Evolutionary conservation across 306 rosid species (phyloP).

Genomic region (Echinosophora koreensis): DNA sequence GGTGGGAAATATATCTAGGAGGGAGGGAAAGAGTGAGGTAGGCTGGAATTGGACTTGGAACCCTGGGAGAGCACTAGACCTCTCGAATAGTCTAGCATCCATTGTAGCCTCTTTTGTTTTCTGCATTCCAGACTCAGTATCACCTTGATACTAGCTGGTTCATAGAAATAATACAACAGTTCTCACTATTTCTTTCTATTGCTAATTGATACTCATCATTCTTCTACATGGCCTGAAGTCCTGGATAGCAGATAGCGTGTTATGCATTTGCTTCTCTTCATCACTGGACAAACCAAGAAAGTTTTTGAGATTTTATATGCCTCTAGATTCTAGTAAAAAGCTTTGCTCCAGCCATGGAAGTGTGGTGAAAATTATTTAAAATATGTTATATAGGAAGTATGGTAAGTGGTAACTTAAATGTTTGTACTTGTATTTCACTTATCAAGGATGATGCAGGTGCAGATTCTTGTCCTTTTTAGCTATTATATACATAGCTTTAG

Average conservation of each 20-base stretch:
- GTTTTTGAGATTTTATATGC: constrained; percentile 12
- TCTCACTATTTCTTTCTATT: too few relatives aligned
- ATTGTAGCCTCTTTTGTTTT: too few relatives aligned
- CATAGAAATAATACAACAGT: too few relatives aligned
- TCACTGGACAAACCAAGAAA: neutral
- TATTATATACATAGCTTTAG: neutral
- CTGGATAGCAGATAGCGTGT: neutral
- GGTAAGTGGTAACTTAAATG: constrained; percentile 10
- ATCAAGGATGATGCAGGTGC: neutral
- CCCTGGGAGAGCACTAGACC: too few relatives aligned
- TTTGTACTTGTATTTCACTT: constrained; percentile 14
- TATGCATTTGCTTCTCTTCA: constrained; percentile 10
- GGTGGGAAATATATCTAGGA: too few relatives aligned
- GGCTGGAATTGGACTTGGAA: too few relatives aligned
- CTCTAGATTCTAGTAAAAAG: constrained; percentile 5
- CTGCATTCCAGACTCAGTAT: too few relatives aligned
- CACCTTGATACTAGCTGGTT: too few relatives aligned
- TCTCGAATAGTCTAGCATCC: too few relatives aligned
- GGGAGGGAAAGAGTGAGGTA: too few relatives aligned
- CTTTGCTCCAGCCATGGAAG: constrained; percentile 14
- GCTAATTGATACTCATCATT: too few relatives aligned
- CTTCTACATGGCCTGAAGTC: neutral
- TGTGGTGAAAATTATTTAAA: constrained; percentile 24
- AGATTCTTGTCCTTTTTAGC: neutral
- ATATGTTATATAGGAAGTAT: constrained; percentile 12